Conservation (phyloP, 2,329 filamentous ascomycete species). For the Eutypa lata region DNA sequence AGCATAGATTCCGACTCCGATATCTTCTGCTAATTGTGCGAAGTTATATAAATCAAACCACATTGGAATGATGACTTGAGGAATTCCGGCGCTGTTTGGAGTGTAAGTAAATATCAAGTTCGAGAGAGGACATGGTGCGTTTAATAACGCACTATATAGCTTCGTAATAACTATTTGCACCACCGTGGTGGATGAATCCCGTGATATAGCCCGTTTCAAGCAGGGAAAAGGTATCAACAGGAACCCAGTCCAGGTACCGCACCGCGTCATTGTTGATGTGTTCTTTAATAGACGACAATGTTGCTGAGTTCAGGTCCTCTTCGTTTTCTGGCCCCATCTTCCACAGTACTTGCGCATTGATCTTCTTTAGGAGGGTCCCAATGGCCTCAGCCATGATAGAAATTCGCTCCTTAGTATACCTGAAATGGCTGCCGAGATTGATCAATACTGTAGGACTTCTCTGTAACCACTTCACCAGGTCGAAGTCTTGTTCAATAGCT, state of each 20-base stretch:
- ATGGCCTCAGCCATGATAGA: slow-evolving; percentile 24
- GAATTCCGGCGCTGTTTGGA: slow-evolving; percentile 11
- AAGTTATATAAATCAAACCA: slow-evolving; percentile 17
- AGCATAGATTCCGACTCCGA: slow-evolving; percentile 15
- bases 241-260: slow-evolving; percentile 1
- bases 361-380: slow-evolving; percentile 11
- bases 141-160: slow-evolving; percentile 3
- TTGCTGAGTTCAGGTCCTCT: neutral
- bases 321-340: slow-evolving; percentile 11
- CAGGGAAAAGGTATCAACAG: slow-evolving; percentile 1
- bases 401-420: slow-evolving; percentile 19
- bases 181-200: slow-evolving; percentile 7
- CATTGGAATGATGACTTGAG: slow-evolving; percentile 16
- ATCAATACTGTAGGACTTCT: slow-evolving; percentile 21
- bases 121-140: neutral
- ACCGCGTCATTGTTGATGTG: neutral
- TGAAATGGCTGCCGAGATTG: slow-evolving; percentile 21
- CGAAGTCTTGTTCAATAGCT: slow-evolving; percentile 20
- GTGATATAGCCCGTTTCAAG: slow-evolving; percentile 3
- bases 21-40: slow-evolving; percentile 9
- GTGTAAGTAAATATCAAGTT: neutral
- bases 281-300: neutral
- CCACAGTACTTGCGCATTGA: slow-evolving; percentile 31
- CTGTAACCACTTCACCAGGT: slow-evolving; percentile 20
- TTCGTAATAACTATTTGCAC: slow-evolving; percentile 7